Evolutionary conservation across 2,329 filamentous ascomycete species (phyloP).

Genomic region (Botryotinia convoluta): DNA sequence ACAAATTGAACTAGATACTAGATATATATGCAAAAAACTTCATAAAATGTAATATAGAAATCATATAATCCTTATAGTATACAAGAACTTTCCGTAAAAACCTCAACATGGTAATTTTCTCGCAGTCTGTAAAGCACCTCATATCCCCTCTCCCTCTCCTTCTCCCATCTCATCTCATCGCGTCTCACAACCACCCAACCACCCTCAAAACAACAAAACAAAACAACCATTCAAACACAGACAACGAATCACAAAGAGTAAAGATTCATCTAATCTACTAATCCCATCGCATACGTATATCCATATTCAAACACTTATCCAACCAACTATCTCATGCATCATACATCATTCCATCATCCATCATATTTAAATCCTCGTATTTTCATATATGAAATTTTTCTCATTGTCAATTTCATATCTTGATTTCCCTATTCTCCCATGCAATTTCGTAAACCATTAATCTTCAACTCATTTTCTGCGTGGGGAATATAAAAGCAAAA

Average conservation of each 20-base stretch:
- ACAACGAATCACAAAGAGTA: background rate
- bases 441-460: background rate
- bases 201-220: background rate
- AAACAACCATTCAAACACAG: background rate
- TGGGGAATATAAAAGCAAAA: background rate
- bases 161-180: background rate
- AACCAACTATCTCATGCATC: background rate
- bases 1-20: background rate
- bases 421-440: background rate
- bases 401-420: background rate
- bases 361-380: background rate
- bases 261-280: background rate
- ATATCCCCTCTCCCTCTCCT: background rate
- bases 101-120: background rate
- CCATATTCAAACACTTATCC: background rate
- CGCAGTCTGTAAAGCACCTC: background rate
- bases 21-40: background rate
- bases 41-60: background rate
- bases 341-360: background rate
- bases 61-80: background rate
- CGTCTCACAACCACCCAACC: background rate
- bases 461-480: background rate
- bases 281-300: background rate
- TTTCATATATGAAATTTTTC: background rate
- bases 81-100: background rate